Evolutionary conservation across 768 basidiomycete species (phyloP), one percentile per base, ranked within the genome.

Genomic region (Amanita muscaria): DNA sequence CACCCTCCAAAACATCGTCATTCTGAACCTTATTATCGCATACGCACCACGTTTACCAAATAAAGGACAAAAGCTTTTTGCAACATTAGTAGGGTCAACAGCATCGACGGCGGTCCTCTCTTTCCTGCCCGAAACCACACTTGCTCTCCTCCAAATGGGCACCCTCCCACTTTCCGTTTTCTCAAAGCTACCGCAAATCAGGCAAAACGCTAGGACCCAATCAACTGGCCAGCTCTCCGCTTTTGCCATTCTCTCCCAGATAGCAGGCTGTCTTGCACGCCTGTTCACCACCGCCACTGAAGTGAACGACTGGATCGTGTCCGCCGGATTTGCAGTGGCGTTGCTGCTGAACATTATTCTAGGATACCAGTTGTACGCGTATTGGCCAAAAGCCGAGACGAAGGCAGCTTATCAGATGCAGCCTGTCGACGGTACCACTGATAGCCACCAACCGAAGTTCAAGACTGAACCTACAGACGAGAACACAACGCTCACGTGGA

Each of bases 141-240:
- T 99, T 10, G 67, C 87, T 10, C 51, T 83, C 36, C 74, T 93
- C 27, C 92, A 97, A 62, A 65, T 90, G 10, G 66, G 78, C 46
- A 96, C 93, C 3, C 80, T 99, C 27, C 96, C 96, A 0, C 76
- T 98, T 19, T 86, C 89, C 3, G 72, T 97, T 23, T 82, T 88
- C 61, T 91, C 91, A 49, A 98, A 98, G 65, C 65, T 96, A 36
- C 96, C 96, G 4, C 96, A 98, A 54, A 98, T 98, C 62, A 55
- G 72, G 42, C 80, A 88, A 54, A 99, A 96, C 68, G 60, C 77
- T 45, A 76, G 75, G 35, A 69, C 78, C 4, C 64, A 72, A 39
- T 88, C 83, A 5, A 98, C 96, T 0, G 96, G 96, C 9, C 91
- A 97, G 56, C 83, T 99, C 32, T 93, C 90, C 9, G 79, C 90